Base-by-base conservation (phyloP, 345 rosid species). In the Populus tremula region DNA sequence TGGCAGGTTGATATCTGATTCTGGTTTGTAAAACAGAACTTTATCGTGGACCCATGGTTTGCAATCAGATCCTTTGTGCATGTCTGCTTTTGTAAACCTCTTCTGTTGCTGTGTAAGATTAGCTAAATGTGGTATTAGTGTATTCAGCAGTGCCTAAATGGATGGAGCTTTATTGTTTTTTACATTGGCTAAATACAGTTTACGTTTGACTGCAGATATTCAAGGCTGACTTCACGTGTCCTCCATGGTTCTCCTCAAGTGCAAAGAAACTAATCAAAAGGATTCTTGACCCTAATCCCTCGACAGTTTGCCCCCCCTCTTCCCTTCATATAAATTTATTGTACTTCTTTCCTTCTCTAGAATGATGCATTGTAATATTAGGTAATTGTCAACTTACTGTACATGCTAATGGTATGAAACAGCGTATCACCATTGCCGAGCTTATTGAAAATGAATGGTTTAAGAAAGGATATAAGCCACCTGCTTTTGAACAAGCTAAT, bases 211-310 rank as follows among this genome's bases (percentile, higher is more conserved):
- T 78, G 82, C 90, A 96, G 98, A 94, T 96, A 85, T 88, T 86
- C 79, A 96, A 91, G 87, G 98, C 98, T 1, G 98, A 96, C 31
- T 92, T 92, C 84, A 86, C 88, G 11, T 91, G 90, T 77, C 97
- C 99, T 70, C 93, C 99, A 17, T 94, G 98, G 99, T 96, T 96
- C 84, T 94, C 98, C 16, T 74, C 99, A 68, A 92, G 97, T 85
- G 97, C 95, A 7, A 96, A 92, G 88, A 94, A 94, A 84, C 79
- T 96, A 78, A 96, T 94, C 61, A 88, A 89, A 80, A 94, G 90
- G 83, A 94, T 96, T 81, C 83, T 96, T 77, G 99, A 96, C 80
- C 99, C 97, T 71, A 91, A 86, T 89, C 97, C 99, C 36, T 80
- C 77, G 29, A 96, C 92, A 33, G 99, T 96, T 91, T 75, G 82